Percentiles rank a stretch among this genome's conserved stretches.
Evolutionary conservation across 345 rosid genomes (phyloP).

Genomic region (Lumnitzera littorea): DNA sequence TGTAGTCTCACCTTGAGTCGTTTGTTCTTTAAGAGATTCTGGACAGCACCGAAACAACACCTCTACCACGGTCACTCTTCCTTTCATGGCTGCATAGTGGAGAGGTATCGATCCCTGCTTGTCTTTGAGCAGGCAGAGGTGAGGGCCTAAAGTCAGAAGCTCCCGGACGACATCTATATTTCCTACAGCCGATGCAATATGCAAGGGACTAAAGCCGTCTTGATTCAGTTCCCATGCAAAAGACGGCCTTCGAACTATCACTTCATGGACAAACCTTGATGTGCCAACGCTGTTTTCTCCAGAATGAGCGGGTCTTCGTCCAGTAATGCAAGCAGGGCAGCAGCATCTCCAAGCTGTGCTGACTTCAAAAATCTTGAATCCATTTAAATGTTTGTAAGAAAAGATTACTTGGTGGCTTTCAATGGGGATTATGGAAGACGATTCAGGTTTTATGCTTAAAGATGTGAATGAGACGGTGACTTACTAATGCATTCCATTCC

Average conservation of each 20-base stretch:
- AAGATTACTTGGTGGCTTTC: not conserved
- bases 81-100: constrained; percentile 14
- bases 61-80: not conserved
- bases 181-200: constrained; percentile 14
- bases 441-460: no score
- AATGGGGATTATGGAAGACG: no score
- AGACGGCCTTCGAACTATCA: not conserved
- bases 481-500: no score
- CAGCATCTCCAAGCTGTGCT: constrained; percentile 4
- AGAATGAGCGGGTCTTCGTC: constrained; percentile 9
- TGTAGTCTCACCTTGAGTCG: constrained; percentile 8
- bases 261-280: constrained; percentile 4
- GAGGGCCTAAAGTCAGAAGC: not conserved
- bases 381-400: constrained; percentile 2
- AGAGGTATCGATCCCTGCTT: constrained; percentile 6
- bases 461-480: no score
- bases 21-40: not conserved
- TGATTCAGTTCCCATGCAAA: constrained; percentile 7
- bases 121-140: constrained; percentile 3
- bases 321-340: not conserved
- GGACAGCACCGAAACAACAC: constrained; percentile 1
- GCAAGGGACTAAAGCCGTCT: constrained; percentile 11
- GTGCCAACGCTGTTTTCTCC: not conserved
- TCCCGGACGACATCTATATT: constrained; percentile 4
- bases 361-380: constrained; percentile 12